Evolutionary conservation across 495 filamentous ascomycete genomes (phyloP), one percentile per base, ranked within the genome.

Genomic region (Aspergillus mulundensis): DNA sequence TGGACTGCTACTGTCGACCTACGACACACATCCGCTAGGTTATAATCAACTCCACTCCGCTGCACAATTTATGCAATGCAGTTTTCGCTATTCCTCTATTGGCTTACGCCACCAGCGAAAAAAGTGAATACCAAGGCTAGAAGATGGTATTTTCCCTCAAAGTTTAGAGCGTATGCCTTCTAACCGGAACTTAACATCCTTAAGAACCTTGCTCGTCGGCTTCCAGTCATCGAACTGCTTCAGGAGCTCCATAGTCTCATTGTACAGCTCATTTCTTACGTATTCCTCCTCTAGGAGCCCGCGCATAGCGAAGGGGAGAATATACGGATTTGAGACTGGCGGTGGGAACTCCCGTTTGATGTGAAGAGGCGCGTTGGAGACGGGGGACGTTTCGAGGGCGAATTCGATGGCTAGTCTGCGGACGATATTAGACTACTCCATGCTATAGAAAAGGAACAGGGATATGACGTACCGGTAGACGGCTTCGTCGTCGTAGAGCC

Each of bases 221-320:
- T 87, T 90, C 94, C 94, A 98, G 42, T 90, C 84, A 66, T 98
- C 91, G 70, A 97, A 98, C 63, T 95, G 87, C 61, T 78, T 77
- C 12, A 98, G 74, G 40, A 98, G 72, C 62, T 92, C 86, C 50
- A 80, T 82, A 23, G 85, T 90, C 72, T 98, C 94, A 2, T 78
- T 73, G 44, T 80, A 76, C 16, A 95, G 69, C 62, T 95, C 87
- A 21, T 80, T 87, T 61, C 87, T 88, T 30, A 98, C 94, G 65
- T 88, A 84, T 36, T 95, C 90, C 65, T 98, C 94, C 66, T 97
- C 94, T 18, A 98, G 70, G 58, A 98, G 69, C 3, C 94, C 94
- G 24, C 94, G 81, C 85, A 97, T 89, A 30, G 91, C 91, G 81
- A 95, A 98, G 0, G 94, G 94, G 21, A 98, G 77, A 40, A 92